A percentile compares a stretch with the other conserved stretches of the same genome.
These are phyloP conservation scores for Neocallimastix lanati DNA, from an alignment of 192 early-diverging fungal genomes.

Conservation along the genomic window DNA sequence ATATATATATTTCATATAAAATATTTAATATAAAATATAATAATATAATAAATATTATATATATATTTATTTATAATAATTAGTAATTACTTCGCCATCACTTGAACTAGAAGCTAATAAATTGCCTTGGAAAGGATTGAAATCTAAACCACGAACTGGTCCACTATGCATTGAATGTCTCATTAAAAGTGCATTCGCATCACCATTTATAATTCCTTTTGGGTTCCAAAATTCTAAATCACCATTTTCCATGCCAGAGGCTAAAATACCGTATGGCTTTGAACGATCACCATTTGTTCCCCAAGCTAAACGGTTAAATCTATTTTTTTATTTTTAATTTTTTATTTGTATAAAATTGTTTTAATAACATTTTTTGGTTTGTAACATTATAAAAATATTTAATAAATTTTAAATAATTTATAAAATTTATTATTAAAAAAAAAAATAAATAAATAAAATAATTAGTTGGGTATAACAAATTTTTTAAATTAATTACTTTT, in stretches of 20 bases:
- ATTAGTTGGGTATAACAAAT: no score
- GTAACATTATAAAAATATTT: no score
- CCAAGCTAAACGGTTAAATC: constrained; percentile 87
- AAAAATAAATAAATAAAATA: no score
- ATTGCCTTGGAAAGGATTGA: constrained; percentile 71
- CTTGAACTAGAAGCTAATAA: constrained; percentile 74
- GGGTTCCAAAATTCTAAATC: constrained; percentile 80
- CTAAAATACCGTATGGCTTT: constrained; percentile 57
- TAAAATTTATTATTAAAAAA: no score
- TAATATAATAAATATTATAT: background rate
- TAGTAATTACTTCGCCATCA: constrained; percentile 75
- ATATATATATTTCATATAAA: no score
- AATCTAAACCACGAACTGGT: constrained; percentile 76
- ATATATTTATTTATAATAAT: background rate
- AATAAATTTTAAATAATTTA: no score
- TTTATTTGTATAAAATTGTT: no score
- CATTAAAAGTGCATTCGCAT: constrained; percentile 39
- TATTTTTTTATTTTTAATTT: constrained; percentile 5
- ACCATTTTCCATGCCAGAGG: constrained; percentile 88
- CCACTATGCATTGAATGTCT: constrained; percentile 62
- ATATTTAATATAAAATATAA: background rate
- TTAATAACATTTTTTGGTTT: no score
- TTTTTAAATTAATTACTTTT: no score
- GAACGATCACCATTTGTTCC: constrained; percentile 13
- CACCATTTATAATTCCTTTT: constrained; percentile 42